Evolutionary conservation across 192 early-diverging fungal species (phyloP), one percentile per base, ranked within the genome.

Genomic region (Gonapodya sp.): DNA sequence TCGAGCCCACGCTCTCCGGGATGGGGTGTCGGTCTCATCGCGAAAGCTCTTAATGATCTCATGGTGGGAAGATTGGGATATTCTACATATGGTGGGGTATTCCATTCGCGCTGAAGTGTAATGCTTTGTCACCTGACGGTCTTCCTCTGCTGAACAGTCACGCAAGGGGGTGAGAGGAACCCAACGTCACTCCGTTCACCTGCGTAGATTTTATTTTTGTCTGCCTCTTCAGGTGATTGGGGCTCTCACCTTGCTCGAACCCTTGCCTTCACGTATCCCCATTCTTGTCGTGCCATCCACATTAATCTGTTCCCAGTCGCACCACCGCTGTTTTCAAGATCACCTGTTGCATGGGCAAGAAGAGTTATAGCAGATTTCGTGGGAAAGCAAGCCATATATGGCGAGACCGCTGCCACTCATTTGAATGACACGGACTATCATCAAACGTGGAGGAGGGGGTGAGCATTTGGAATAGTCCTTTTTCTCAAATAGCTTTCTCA

Each of bases 151-250:
- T 8, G 46, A 64, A 64, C 24, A 64, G 46, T 64, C 46, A 24
- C 46, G 24, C 46, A 64, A 24, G 46, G 46, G 24, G 46, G 46
- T 64, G 46, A 64, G 46, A 64, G 24, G 24, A n/a, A n/a, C n/a
- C n/a, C n/a, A n/a, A n/a, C n/a, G n/a, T n/a, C n/a, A n/a, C n/a
- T n/a, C n/a, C n/a, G n/a, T n/a, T n/a, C n/a, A n/a, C n/a, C n/a
- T n/a, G n/a, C n/a, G n/a, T n/a, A n/a, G n/a, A n/a, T n/a, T n/a
- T n/a, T n/a, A n/a, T n/a, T n/a, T n/a, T n/a, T n/a, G n/a, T n/a
- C n/a, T n/a, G n/a, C n/a, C n/a, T n/a, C n/a, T n/a, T 64, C 24
- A 64, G 89, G 89, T 16, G 89, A 90, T 78, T 90, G 89, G 89
- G 89, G 89, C 8, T 81, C 81, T 1, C 78, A 89, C 34, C 83